These are phyloP conservation scores for Dactylellina drechsleri DNA, from an alignment of 2,329 filamentous ascomycete genomes.

Conservation along the genomic window DNA sequence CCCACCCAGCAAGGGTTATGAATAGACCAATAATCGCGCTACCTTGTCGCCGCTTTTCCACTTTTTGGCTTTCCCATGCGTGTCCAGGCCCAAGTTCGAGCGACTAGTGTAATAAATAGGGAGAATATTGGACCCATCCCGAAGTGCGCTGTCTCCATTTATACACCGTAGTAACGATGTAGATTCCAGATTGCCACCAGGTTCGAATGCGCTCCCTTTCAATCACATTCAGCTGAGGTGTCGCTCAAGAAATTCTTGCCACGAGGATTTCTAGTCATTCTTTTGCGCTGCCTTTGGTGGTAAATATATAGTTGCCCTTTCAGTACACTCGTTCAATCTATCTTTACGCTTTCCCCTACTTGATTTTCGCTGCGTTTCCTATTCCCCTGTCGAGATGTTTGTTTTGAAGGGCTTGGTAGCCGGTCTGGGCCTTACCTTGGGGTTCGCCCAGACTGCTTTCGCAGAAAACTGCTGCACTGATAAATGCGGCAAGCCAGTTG, in stretches of 20 bases:
- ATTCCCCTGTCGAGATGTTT: conserved; percentile 21
- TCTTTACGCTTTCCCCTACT: not conserved
- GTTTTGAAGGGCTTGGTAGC: conserved; percentile 42
- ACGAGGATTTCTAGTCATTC: conserved; percentile 13
- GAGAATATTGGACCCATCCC: conserved; percentile 3
- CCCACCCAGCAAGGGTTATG: no score
- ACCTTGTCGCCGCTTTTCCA: no score
- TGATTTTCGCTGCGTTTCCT: not conserved
- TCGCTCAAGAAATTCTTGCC: conserved; percentile 6
- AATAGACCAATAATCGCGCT: no score
- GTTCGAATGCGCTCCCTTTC: not conserved
- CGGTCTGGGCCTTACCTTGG: conserved; percentile 21
- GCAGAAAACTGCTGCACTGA: conserved; percentile 31
- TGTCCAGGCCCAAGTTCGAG: not conserved
- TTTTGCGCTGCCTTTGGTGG: conserved; percentile 3
- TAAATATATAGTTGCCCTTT: not conserved
- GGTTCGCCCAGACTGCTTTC: conserved; percentile 25
- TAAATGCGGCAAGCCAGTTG: conserved; percentile 41
- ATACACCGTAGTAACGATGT: no score
- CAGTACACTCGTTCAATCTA: conserved; percentile 16
- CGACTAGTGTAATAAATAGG: not conserved
- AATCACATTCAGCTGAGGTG: not conserved
- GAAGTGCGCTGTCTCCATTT: conserved; percentile 11
- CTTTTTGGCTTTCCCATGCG: not conserved
- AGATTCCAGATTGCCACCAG: conserved; percentile 2